Evolutionary conservation across 1,139 yeast genomes (phyloP), one percentile per base, ranked within the genome.

Genomic region (Entelexis sorbosivorans): DNA sequence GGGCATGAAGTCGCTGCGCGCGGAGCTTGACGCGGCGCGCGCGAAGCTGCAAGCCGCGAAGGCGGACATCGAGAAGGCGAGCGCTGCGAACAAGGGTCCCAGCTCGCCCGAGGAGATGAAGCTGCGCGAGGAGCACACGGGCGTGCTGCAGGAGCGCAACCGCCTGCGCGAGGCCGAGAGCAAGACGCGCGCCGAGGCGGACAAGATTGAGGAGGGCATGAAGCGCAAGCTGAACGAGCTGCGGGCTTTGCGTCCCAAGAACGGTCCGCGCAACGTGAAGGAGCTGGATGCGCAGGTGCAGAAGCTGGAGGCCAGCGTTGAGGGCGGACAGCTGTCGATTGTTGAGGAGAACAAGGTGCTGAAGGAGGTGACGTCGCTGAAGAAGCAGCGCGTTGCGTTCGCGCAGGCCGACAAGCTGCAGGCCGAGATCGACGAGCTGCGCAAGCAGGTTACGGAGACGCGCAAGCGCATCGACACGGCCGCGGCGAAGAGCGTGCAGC

Each of bases 261-360:
- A 66, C 55, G 77, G 77, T 68, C 89, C 78, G 75, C 84, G 83
- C 70, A 72, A 77, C 50, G 79, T 76, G 58, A 86, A 76, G 46
- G 97, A 89, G 60, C 83, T 89, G 61, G 95, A 88, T 63, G 72
- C 74, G 55, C 79, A 82, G 69, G 78, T 89, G 67, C 68, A 70
- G 59, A 73, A 75, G 64, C 77, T 88, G 63, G 96, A 91, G 66
- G 75, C 74, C 47, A 74, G 77, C 60, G 82, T 91, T 58, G 88
- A 85, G 56, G 71, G 85, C 50, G 98, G 98, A 56, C 72, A 75
- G 50, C 74, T 93, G 67, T 79, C 87, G 64, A 78, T 93, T 64
- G 97, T 89, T 51, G 96, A 91, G 58, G 99, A 93, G 75, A 83
- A 88, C 73, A 77, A 81, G 66, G 72, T 74, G 60, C 79, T 93